Percentiles rank a stretch among this genome's conserved stretches.
Evolutionary conservation across 2,329 filamentous ascomycete genomes (phyloP).

Genomic region (Calonectria hawksworthii): DNA sequence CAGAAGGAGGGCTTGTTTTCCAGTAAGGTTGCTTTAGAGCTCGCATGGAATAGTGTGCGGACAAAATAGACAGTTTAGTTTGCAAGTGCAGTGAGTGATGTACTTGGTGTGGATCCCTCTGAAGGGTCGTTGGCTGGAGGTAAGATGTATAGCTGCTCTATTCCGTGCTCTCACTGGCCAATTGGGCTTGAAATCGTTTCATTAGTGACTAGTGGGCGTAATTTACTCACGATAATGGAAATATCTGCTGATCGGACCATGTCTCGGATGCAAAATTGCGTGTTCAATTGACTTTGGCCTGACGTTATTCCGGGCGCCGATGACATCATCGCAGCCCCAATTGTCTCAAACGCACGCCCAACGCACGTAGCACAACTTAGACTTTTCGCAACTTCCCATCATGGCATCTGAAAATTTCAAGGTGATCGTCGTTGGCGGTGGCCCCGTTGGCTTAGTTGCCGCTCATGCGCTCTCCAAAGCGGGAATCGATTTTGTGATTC

Average conservation of each 20-base stretch:
- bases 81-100: too few species aligned
- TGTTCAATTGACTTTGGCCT: neutral
- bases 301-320: neutral
- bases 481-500: conserved; percentile 55
- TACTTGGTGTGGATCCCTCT: too few species aligned
- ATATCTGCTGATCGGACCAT: neutral
- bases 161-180: neutral
- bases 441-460: conserved; percentile 45
- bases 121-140: too few species aligned
- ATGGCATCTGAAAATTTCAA: conserved; percentile 25
- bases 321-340: neutral
- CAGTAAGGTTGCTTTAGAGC: too few species aligned
- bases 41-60: too few species aligned
- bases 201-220: too few species aligned
- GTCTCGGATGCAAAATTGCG: neutral
- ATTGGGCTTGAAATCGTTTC: neutral
- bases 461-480: conserved; percentile 45
- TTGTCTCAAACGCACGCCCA: neutral
- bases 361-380: neutral
- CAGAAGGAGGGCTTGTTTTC: too few species aligned
- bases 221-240: neutral
- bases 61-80: too few species aligned
- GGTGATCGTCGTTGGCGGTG: conserved; percentile 47
- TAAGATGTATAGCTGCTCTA: too few species aligned
- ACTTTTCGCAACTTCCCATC: neutral